phyloP scores from a whole-genome alignment of 2,329 filamentous ascomycete species.

The Trichoderma breve region DNA sequence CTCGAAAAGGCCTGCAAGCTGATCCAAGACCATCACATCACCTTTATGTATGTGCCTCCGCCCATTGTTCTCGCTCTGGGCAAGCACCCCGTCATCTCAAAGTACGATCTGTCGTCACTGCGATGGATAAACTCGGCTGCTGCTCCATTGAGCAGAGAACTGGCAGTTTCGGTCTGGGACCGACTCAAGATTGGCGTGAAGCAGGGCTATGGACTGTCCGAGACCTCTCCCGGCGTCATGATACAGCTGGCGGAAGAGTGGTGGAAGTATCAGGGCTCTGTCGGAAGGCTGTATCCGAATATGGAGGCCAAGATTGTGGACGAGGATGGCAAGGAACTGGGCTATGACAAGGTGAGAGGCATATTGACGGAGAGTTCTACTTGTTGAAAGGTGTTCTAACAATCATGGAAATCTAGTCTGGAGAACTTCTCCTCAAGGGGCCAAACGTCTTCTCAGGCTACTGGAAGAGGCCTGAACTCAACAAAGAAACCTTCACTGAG shows the following conservation, averaged over 20 bases:
- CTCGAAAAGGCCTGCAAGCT: conserved; percentile 73
- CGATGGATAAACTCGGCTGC: conserved; percentile 86
- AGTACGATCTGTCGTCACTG: conserved; percentile 76
- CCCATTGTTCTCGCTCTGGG: conserved; percentile 78
- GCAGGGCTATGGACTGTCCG: conserved; percentile 88
- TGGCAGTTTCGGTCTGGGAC: conserved; percentile 72
- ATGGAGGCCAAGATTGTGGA: conserved; percentile 80
- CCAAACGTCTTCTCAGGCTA: conserved; percentile 82
- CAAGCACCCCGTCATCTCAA: conserved; percentile 73
- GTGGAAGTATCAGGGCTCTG: conserved; percentile 71
- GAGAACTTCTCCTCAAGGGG: conserved; percentile 75
- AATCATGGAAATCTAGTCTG: conserved; percentile 34
- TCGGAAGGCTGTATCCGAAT: conserved; percentile 75
- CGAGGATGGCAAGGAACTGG: conserved; percentile 54
- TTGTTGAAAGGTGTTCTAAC: not conserved
- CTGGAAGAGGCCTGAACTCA: conserved; percentile 69
- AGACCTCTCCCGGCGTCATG: conserved; percentile 79
- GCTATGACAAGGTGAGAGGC: conserved; percentile 44
- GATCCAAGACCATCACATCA: conserved; percentile 72
- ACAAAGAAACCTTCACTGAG: conserved; percentile 65
- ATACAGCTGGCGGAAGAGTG: conserved; percentile 74
- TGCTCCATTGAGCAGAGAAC: conserved; percentile 76
- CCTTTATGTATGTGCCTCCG: conserved; percentile 78
- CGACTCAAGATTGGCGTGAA: conserved; percentile 78
- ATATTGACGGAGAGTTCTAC: not conserved